Base-by-base conservation (phyloP, 1,139 yeast species). In the Meyerozyma guilliermondii region DNA sequence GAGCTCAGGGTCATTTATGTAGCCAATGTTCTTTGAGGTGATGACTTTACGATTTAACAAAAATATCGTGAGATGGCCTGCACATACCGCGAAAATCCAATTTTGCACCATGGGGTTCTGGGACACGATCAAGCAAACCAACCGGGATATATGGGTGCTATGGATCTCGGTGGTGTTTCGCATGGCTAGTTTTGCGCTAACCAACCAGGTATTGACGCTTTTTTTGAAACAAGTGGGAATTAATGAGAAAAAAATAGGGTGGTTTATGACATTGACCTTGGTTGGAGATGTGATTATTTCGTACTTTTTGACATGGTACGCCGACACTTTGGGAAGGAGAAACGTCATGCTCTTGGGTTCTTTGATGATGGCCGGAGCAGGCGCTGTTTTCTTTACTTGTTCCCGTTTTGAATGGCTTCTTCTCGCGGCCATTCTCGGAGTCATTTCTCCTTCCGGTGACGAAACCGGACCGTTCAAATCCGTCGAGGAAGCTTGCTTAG, bases 381-480 rank as follows among this genome's bases (percentile, higher is more conserved):
- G 96, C 1, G 45, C 77, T 1, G 73, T 78, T 0, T 89, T 89
- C 62, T 76, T 83, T 74, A 5, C 39, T 27, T 53, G 50, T 46
- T 58, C 77, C 20, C 76, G 78, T 51, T 87, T 70, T 56, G 60
- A 66, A 52, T 46, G 83, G 0, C 65, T 89, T 38, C 65, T 89
- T 27, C 23, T 73, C 3, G 95, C 95, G 3, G 78, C 77, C 3
- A 64, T 69, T 6, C 39, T 71, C 8, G 78, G 76, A 0, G 89
- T 89, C 10, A 84, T 89, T 5, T 87, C 96, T 1, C 95, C 96
- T 1, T 81, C 91, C 31, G 96, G 96, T 13, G 92, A 84, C 54
- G 97, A 89, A 56, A 87, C 92, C 0, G 97, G 97, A 0, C 97
- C 97, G 0, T 89, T 89, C 63, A 84, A 87, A 55, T 81, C 95